A percentile compares a stretch with the other conserved stretches of the same genome.
phyloP scores from a whole-genome alignment of 1,284 basidiomycete genomes.

The Tremellales sp. region DNA sequence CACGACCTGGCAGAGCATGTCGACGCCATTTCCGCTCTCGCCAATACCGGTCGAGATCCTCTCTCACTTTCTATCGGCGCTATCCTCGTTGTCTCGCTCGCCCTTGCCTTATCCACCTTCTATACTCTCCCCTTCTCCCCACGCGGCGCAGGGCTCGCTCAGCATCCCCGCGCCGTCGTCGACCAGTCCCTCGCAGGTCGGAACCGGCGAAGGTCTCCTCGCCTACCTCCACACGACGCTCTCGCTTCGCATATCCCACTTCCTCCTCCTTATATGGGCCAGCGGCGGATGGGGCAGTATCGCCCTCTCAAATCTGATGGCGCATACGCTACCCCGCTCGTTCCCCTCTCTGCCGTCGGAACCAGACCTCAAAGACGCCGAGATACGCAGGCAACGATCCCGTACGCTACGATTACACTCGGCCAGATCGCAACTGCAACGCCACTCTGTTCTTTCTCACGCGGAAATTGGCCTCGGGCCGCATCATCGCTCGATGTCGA shows the following conservation, averaged over 20 bases:
- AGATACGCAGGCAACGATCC: constrained; percentile 51
- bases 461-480: constrained; percentile 72
- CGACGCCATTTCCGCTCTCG: constrained; percentile 37
- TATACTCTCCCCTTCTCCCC: constrained; percentile 33
- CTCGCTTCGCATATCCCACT: constrained; percentile 43
- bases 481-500: constrained; percentile 74
- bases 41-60: constrained; percentile 42
- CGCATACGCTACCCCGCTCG: constrained; percentile 56
- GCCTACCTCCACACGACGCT: constrained; percentile 42
- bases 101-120: constrained; percentile 40
- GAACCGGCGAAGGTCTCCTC: constrained; percentile 44
- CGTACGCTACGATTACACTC: constrained; percentile 59
- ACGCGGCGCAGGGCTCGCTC: constrained; percentile 25
- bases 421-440: constrained; percentile 62
- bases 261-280: constrained; percentile 67
- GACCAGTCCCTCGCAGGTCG: constrained; percentile 16
- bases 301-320: constrained; percentile 67
- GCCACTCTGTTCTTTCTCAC: constrained; percentile 61
- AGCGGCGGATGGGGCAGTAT: constrained; percentile 80
- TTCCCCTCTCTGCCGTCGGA: constrained; percentile 17
- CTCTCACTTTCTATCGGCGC: constrained; percentile 36
- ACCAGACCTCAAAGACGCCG: constrained; percentile 40
- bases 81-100: constrained; percentile 33
- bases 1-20: constrained; percentile 21
- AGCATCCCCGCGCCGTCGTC: constrained; percentile 22